Conservation (phyloP, 1,284 basidiomycete species). For the Abortiporus biennis region DNA sequence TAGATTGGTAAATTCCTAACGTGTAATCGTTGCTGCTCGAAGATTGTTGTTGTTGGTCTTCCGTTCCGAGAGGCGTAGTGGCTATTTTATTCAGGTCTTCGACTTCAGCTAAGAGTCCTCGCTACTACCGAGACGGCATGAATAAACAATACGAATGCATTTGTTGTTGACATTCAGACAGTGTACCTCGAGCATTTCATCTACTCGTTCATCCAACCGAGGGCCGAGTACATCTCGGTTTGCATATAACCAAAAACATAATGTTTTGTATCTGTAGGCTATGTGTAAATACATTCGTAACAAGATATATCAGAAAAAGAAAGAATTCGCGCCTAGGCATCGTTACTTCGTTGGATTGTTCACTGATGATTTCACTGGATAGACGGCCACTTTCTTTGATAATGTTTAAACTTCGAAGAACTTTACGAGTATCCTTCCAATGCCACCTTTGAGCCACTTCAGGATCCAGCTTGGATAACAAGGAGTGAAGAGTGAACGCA, state of each 20-base stretch:
- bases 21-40: conserved; percentile 47
- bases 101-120: conserved; percentile 85
- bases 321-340: background rate
- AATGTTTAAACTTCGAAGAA: conserved; percentile 76
- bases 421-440: conserved; percentile 91
- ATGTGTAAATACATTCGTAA: background rate
- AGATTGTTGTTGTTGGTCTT: background rate
- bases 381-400: conserved; percentile 67
- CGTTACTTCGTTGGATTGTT: conserved; percentile 42
- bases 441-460: conserved; percentile 85
- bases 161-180: no score
- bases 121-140: conserved; percentile 43
- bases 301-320: background rate
- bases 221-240: conserved; percentile 57
- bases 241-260: conserved; percentile 93
- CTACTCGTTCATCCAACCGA: conserved; percentile 77
- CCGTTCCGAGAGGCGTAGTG: conserved; percentile 5
- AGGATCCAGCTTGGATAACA: conserved; percentile 73
- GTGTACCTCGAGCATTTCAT: conserved; percentile 86
- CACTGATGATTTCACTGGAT: conserved; percentile 64
- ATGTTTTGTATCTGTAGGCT: conserved; percentile 61
- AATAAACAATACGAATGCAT: no score
- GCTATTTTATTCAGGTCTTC: conserved; percentile 39
- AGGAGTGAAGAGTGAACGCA: conserved; percentile 56
- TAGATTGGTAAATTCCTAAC: conserved; percentile 90